phyloP scores from a whole-genome alignment of 805 yeast genomes.

The Sporopachydermia quercuum region DNA sequence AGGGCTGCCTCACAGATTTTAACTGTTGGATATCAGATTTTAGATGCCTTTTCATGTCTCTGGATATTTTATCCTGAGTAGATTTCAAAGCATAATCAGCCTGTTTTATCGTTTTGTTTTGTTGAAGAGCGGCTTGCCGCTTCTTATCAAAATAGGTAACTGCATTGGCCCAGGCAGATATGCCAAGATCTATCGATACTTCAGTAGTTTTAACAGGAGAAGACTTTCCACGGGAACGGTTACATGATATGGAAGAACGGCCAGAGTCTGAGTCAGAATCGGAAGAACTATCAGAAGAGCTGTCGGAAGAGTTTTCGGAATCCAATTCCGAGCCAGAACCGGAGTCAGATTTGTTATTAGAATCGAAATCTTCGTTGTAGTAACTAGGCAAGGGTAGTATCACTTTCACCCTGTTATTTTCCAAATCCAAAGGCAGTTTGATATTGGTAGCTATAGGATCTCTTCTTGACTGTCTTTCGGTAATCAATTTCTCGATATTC shows the following conservation, averaged over 20 bases:
- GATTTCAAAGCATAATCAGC: constrained; percentile 67
- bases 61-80: constrained; percentile 63
- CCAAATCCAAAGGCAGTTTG: constrained; percentile 52
- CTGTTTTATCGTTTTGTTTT: constrained; percentile 63
- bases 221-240: constrained; percentile 10
- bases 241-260: constrained; percentile 19
- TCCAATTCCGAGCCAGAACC: constrained; percentile 13
- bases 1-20: constrained; percentile 52
- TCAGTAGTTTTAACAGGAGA: constrained; percentile 20
- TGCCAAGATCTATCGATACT: constrained; percentile 49
- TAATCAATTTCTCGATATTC: constrained; percentile 63
- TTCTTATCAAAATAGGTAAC: constrained; percentile 65
- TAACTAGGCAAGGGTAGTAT: constrained; percentile 26
- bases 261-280: constrained; percentile 19
- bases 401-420: constrained; percentile 50
- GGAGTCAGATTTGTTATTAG: constrained; percentile 18
- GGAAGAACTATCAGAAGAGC: constrained; percentile 22
- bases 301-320: constrained; percentile 14
- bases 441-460: constrained; percentile 51
- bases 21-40: constrained; percentile 38
- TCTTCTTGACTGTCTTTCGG: constrained; percentile 51
- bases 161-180: constrained; percentile 84
- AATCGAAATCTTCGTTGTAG: constrained; percentile 20
- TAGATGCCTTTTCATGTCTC: constrained; percentile 45
- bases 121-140: constrained; percentile 63